phyloP scores from a whole-genome alignment of 495 filamentous ascomycete species.

The Tricharina praecox region DNA sequence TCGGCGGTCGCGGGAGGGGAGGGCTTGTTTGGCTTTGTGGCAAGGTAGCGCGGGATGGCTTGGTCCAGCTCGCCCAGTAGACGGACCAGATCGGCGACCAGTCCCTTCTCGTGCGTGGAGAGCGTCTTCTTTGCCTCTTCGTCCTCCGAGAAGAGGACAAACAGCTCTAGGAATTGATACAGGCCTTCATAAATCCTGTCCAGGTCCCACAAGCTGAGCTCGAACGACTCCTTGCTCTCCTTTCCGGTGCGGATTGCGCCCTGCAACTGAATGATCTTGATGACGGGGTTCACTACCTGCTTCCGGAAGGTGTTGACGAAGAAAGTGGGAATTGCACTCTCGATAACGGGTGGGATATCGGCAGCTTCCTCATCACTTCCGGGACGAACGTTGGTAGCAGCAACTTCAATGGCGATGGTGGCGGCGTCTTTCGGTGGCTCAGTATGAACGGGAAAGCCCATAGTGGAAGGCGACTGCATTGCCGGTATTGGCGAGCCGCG shows the following conservation, averaged over 20 bases:
- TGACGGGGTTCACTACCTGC: slow-evolving; percentile 56
- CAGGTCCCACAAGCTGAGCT: slow-evolving; percentile 68
- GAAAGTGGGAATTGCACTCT: slow-evolving; percentile 23
- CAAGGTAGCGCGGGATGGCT: slow-evolving; percentile 24
- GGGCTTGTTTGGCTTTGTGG: slow-evolving; percentile 11
- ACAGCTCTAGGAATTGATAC: slow-evolving; percentile 64
- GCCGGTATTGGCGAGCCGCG: neutral
- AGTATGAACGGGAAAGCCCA: neutral
- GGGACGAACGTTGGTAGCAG: too few relatives aligned
- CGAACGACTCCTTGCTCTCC: slow-evolving; percentile 55
- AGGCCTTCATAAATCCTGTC: slow-evolving; percentile 50
- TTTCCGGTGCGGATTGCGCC: slow-evolving; percentile 48
- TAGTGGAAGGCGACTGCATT: neutral
- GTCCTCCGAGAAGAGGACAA: slow-evolving; percentile 58
- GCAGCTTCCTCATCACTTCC: neutral
- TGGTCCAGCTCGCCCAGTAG: slow-evolving; percentile 21
- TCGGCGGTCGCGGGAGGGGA: slow-evolving; percentile 2
- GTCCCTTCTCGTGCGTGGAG: slow-evolving; percentile 16
- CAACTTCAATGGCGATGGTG: too few relatives aligned
- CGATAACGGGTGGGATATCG: slow-evolving; percentile 14
- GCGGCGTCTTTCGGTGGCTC: slow-evolving; percentile 9
- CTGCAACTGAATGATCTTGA: slow-evolving; percentile 57
- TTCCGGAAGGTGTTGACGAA: slow-evolving; percentile 55
- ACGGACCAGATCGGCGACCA: slow-evolving; percentile 22
- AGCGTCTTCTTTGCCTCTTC: slow-evolving; percentile 26